Percentiles rank a stretch among this genome's conserved stretches.
These are phyloP conservation scores for Turritis glabra DNA, from an alignment of 345 rosid species.

Conservation along the genomic window DNA sequence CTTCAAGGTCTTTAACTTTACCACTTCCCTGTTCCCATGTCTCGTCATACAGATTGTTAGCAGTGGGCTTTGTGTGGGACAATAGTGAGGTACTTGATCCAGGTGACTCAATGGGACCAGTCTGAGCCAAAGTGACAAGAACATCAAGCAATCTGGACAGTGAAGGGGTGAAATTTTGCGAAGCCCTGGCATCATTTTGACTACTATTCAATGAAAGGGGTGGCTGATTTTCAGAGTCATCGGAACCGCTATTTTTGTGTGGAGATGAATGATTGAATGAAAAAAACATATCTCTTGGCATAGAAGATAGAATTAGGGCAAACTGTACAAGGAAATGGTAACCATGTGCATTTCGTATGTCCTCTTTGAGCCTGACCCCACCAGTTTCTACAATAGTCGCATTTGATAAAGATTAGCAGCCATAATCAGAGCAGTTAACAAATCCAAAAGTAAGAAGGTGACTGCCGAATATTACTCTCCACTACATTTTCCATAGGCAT, in stretches of 20 bases:
- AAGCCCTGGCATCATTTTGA: conserved; percentile 2
- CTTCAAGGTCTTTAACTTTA: conserved; percentile 97
- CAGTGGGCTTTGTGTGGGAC: conserved; percentile 48
- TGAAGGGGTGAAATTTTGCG: conserved; percentile 59
- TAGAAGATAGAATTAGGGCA: conserved; percentile 70
- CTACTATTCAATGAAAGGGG: background rate
- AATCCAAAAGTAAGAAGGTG: conserved; percentile 12
- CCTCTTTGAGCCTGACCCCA: conserved; percentile 87
- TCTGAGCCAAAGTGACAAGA: conserved; percentile 82
- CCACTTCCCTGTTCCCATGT: conserved; percentile 66
- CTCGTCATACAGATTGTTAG: conserved; percentile 57
- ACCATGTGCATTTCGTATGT: conserved; percentile 96
- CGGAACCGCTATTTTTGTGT: conserved; percentile 27
- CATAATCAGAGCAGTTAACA: background rate
- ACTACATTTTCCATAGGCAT: conserved; percentile 19
- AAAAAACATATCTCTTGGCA: conserved; percentile 49
- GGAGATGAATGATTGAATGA: conserved; percentile 40
- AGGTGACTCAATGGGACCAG: conserved; percentile 64
- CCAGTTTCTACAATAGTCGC: conserved; percentile 72
- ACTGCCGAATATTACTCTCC: background rate
- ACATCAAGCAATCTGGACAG: conserved; percentile 93
- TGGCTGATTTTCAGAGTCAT: conserved; percentile 39
- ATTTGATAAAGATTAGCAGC: conserved; percentile 39
- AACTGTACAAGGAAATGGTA: conserved; percentile 97
- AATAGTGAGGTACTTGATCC: conserved; percentile 52